These are phyloP conservation scores for Talaromyces ruber DNA, from an alignment of 495 filamentous ascomycete species.

Conservation along the genomic window DNA sequence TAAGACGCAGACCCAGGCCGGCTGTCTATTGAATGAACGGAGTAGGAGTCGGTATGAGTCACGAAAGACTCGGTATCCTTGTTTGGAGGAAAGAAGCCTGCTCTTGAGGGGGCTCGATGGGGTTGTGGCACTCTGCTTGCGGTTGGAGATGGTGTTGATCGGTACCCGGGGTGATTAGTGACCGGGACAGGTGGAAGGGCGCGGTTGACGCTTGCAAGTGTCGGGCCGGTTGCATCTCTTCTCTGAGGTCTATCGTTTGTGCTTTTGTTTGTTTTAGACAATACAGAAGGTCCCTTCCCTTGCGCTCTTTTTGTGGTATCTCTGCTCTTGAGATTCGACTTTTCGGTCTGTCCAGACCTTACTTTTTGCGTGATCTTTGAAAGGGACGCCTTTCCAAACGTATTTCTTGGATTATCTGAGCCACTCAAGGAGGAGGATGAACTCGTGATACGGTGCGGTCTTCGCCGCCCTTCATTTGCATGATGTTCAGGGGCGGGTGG, in stretches of 20 bases:
- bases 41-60: constrained; percentile 52
- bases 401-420: constrained; percentile 10
- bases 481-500: neutral
- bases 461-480: constrained; percentile 1
- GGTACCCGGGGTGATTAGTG: constrained; percentile 14
- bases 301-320: constrained; percentile 11
- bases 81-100: constrained; percentile 41
- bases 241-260: neutral
- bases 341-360: constrained; percentile 19
- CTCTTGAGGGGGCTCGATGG: constrained; percentile 21
- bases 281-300: neutral
- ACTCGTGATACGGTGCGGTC: constrained; percentile 3
- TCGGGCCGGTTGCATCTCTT: neutral
- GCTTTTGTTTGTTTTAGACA: neutral
- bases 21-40: constrained; percentile 37
- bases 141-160: constrained; percentile 16
- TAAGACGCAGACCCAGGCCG: constrained; percentile 40
- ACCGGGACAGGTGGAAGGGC: constrained; percentile 34
- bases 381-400: constrained; percentile 20
- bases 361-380: constrained; percentile 29
- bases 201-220: constrained; percentile 14
- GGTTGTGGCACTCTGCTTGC: constrained; percentile 14
- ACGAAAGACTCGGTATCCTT: constrained; percentile 47
- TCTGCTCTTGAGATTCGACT: constrained; percentile 15
- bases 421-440: constrained; percentile 7